A percentile compares a stretch with the other conserved stretches of the same genome.
phyloP scores from a whole-genome alignment of 2,329 filamentous ascomycete genomes.

The Mycogone perniciosa region DNA sequence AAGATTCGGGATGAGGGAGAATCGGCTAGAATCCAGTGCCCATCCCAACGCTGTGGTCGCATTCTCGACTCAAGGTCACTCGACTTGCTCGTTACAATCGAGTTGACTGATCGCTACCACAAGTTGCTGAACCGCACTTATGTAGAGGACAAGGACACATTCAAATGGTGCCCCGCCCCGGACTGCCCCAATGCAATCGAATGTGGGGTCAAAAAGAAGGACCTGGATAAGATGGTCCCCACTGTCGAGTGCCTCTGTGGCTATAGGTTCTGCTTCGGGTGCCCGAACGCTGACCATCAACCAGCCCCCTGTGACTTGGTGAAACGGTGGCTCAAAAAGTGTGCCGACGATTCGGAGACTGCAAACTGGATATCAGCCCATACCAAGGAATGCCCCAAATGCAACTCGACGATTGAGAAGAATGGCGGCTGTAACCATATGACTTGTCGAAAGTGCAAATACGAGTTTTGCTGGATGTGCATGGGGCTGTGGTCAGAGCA shows the following conservation, averaged over 20 bases:
- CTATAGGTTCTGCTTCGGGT: conserved; percentile 92
- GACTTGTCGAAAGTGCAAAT: conserved; percentile 92
- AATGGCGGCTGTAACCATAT: conserved; percentile 98
- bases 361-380: conserved; percentile 99
- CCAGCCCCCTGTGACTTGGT: conserved; percentile 87
- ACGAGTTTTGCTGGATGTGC: conserved; percentile 99
- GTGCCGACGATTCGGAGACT: conserved; percentile 95
- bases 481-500: conserved; percentile 99
- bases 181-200: conserved; percentile 92
- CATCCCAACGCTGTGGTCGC: conserved; percentile 76
- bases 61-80: conserved; percentile 89
- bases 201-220: conserved; percentile 80
- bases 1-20: conserved; percentile 96
- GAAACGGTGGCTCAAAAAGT: conserved; percentile 96
- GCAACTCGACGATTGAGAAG: conserved; percentile 96
- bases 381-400: conserved; percentile 96
- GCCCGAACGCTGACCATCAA: conserved; percentile 82
- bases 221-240: conserved; percentile 77
- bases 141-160: conserved; percentile 89
- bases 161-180: conserved; percentile 98
- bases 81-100: conserved; percentile 61
- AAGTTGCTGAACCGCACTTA: conserved; percentile 87
- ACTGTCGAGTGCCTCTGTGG: conserved; percentile 82
- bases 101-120: conserved; percentile 62
- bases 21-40: conserved; percentile 89